phyloP scores from a whole-genome alignment of 2,329 filamentous ascomycete species.

The Colletotrichum sp. region DNA sequence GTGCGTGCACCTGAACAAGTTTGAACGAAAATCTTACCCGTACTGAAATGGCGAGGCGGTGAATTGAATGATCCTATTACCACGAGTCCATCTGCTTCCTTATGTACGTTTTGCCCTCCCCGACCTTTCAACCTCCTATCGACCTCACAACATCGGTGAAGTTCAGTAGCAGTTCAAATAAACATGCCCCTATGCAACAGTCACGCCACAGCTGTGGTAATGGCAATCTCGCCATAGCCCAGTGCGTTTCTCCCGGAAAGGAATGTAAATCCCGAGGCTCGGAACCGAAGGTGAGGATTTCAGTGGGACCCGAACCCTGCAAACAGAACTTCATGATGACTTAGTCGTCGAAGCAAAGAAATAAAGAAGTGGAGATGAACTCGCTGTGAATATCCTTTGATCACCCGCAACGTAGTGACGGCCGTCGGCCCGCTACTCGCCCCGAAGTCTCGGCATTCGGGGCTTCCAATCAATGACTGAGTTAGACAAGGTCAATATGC shows the following conservation, averaged over 20 bases:
- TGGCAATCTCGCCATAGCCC: neutral
- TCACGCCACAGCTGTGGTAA: neutral
- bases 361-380: neutral
- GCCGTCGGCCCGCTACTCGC: neutral
- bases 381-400: neutral
- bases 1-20: neutral
- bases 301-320: neutral
- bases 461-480: neutral
- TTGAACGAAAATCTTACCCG: neutral
- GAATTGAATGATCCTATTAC: neutral
- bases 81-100: neutral
- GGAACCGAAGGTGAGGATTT: fast-evolving
- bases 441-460: neutral
- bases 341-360: neutral
- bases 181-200: neutral
- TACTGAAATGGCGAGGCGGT: neutral
- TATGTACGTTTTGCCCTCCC: neutral
- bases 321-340: neutral
- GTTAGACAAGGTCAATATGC: neutral
- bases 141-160: neutral
- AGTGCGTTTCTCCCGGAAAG: neutral
- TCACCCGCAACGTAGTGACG: neutral
- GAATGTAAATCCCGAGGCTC: neutral
- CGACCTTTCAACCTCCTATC: neutral
- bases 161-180: fast-evolving